Percentiles rank a stretch among this genome's conserved stretches.
Conservation (phyloP, 345 rosid genomes). For the Cochlearia excelsa region DNA sequence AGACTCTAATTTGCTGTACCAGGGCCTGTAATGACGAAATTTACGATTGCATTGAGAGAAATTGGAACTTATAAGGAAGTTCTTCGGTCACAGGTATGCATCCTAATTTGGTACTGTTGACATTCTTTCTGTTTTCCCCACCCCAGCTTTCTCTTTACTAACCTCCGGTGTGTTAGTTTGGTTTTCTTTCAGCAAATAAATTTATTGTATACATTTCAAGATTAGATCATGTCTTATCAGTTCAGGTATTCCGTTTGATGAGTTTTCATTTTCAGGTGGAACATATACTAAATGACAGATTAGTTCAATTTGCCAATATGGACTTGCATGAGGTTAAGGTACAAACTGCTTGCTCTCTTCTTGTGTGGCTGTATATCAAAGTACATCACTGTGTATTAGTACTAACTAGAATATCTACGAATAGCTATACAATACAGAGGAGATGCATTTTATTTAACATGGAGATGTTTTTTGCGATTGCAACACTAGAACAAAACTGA, state of each 20-base stretch:
- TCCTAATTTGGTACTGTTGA: not conserved
- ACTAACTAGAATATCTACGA: not conserved
- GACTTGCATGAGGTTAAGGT: conserved; percentile 97
- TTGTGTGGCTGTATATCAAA: conserved; percentile 8
- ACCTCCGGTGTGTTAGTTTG: too few species aligned
- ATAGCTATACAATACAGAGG: not conserved
- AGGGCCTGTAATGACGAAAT: conserved; percentile 99
- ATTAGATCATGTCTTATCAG: not conserved
- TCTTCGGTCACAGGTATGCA: conserved; percentile 86
- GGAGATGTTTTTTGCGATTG: too few species aligned
- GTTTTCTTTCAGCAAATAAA: not conserved
- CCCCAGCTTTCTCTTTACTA: too few species aligned
- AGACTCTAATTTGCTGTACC: conserved; percentile 27
- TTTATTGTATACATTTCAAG: not conserved
- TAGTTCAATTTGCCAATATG: conserved; percentile 76
- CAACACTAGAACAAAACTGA: too few species aligned
- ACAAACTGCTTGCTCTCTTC: conserved; percentile 33
- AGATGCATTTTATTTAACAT: not conserved
- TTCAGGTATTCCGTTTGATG: conserved; percentile 11
- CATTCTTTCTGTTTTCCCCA: too few species aligned
- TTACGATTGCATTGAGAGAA: conserved; percentile 97
- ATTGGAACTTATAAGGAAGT: conserved; percentile 98
- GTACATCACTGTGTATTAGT: conserved; percentile 1
- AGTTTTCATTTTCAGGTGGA: conserved; percentile 64
- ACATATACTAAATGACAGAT: conserved; percentile 90